These are phyloP conservation scores for Paramecium sonneborni DNA, from an alignment of 73 alveolate species.

Conservation along the genomic window DNA sequence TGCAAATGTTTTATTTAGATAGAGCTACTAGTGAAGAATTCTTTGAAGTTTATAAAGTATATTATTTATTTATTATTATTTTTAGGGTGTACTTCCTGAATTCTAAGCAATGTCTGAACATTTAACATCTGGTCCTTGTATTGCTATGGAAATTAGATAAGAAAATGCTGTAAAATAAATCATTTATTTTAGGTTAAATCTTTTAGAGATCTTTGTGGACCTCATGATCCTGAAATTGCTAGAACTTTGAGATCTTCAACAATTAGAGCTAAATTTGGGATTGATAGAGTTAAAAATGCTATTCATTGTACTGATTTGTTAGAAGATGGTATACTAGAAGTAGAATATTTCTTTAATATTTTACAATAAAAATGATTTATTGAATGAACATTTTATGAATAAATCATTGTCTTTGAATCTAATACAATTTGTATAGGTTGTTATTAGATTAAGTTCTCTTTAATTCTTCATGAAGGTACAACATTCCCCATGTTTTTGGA, in stretches of 20 bases:
- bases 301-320: slow-evolving; percentile 97
- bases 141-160: slow-evolving; percentile 95
- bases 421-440: not conserved
- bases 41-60: slow-evolving; percentile 92
- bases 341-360: slow-evolving; percentile 89
- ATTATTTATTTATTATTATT: not conserved
- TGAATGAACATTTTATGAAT: not conserved
- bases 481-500: slow-evolving; percentile 57
- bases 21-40: slow-evolving; percentile 95
- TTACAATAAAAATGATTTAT: slow-evolving; percentile 66
- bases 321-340: slow-evolving; percentile 97
- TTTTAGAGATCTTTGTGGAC: slow-evolving; percentile 94
- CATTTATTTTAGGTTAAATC: slow-evolving; percentile 47
- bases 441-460: not conserved
- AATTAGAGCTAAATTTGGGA: slow-evolving; percentile 96
- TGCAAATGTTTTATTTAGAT: slow-evolving; percentile 91
- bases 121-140: slow-evolving; percentile 92
- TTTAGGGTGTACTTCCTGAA: slow-evolving; percentile 95
- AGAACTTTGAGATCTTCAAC: slow-evolving; percentile 93
- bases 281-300: slow-evolving; percentile 94
- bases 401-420: slow-evolving; percentile 65
- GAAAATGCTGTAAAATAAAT: slow-evolving; percentile 83
- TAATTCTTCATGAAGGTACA: slow-evolving; percentile 36
- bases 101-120: slow-evolving; percentile 90
- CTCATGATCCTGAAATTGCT: slow-evolving; percentile 99